These are phyloP conservation scores for Endotrypanum monterogeii DNA, from an alignment of 208 protist genomes.

Conservation along the genomic window DNA sequence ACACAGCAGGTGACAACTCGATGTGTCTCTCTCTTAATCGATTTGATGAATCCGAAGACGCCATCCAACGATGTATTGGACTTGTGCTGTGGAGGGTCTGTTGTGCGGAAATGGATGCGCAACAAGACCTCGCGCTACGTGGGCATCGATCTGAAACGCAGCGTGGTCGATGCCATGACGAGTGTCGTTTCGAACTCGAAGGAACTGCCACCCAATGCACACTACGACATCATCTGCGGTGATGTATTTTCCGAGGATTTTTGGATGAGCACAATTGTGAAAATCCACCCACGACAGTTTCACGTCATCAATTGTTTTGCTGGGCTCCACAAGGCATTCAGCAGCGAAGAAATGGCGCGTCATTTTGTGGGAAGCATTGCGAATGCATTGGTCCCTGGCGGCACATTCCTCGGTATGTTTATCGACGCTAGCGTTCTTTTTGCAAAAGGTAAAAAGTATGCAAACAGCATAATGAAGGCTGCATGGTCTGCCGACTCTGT, in stretches of 20 bases:
- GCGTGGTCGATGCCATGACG: constrained; percentile 49
- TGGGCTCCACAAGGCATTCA: constrained; percentile 78
- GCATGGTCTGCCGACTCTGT: constrained; percentile 64
- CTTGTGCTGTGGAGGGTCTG: constrained; percentile 79
- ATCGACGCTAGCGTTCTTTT: constrained; percentile 67
- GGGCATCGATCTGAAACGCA: constrained; percentile 75
- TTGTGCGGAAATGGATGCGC: constrained; percentile 86
- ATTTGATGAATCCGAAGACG: constrained; percentile 66
- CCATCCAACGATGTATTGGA: constrained; percentile 86
- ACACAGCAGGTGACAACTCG: constrained; percentile 73
- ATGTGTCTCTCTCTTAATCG: constrained; percentile 76
- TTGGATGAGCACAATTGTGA: constrained; percentile 71
- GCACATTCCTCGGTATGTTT: constrained; percentile 76
- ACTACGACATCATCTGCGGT: constrained; percentile 75
- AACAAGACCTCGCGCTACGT: constrained; percentile 78
- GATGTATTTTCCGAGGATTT: constrained; percentile 80
- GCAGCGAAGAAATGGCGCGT: constrained; percentile 55
- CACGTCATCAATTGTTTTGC: constrained; percentile 79
- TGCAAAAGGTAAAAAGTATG: constrained; percentile 55
- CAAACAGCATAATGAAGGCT: constrained; percentile 64
- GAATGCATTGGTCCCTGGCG: constrained; percentile 81
- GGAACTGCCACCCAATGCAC: constrained; percentile 40
- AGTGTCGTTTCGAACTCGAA: constrained; percentile 43
- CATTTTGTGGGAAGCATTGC: constrained; percentile 75
- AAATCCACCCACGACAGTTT: constrained; percentile 84